phyloP scores from a whole-genome alignment of 148 eudicot genomes.

The Chenopodium berlandieri region DNA sequence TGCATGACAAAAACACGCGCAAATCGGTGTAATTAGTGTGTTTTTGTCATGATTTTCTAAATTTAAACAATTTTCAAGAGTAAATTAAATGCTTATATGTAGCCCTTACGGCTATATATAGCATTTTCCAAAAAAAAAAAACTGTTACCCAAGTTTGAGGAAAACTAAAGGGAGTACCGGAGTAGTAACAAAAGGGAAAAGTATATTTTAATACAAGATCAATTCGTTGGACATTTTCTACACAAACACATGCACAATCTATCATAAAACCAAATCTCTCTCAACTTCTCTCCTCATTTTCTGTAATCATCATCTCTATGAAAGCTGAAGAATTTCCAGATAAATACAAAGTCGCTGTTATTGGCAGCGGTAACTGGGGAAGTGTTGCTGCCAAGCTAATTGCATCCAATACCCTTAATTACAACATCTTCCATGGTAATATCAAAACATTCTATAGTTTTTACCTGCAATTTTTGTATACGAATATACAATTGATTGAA shows the following conservation, averaged over 20 bases:
- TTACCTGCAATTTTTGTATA: not conserved
- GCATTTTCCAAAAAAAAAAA: too few relatives aligned
- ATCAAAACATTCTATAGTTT: not conserved
- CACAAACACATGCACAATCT: constrained; percentile 14
- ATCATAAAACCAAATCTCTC: not conserved
- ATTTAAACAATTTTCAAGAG: too few relatives aligned
- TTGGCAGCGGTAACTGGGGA: constrained; percentile 99
- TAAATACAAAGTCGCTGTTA: constrained; percentile 43
- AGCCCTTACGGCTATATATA: too few relatives aligned
- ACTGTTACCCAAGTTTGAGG: too few relatives aligned
- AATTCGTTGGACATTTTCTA: not conserved
- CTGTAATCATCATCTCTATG: constrained; percentile 15
- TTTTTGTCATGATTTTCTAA: too few relatives aligned
- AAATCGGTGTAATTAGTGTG: too few relatives aligned
- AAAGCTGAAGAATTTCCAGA: not conserved
- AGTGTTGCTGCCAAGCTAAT: constrained; percentile 94
- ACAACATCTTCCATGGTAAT: constrained; percentile 60
- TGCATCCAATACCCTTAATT: constrained; percentile 72
- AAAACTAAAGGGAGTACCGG: too few relatives aligned
- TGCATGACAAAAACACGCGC: too few relatives aligned
- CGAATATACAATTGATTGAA: not conserved
- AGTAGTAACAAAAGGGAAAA: too few relatives aligned
- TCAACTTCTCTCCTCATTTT: not conserved
- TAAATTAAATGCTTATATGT: too few relatives aligned
- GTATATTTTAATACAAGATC: too few relatives aligned